These are phyloP conservation scores for Kurtzmaniella quercitrusa DNA, from an alignment of 1,139 yeast genomes.

Conservation along the genomic window DNA sequence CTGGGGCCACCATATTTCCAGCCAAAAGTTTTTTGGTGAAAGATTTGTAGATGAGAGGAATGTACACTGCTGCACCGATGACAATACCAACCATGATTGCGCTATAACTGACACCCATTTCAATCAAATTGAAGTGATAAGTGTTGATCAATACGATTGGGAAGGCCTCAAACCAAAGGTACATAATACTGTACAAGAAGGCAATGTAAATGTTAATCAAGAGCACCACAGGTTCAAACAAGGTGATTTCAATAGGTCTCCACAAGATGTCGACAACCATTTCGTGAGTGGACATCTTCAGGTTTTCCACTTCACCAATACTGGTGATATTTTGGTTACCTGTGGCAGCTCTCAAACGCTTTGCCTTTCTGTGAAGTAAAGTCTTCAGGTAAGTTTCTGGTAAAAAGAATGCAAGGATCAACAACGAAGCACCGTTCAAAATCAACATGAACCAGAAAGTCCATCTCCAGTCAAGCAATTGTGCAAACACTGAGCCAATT, in stretches of 20 bases:
- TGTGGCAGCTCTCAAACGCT: slow-evolving; percentile 30
- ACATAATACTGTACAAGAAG: slow-evolving; percentile 50
- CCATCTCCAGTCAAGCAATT: slow-evolving; percentile 34
- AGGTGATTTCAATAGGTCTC: slow-evolving; percentile 43
- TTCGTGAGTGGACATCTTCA: slow-evolving; percentile 15
- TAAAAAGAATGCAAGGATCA: slow-evolving; percentile 23
- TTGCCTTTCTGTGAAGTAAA: slow-evolving; percentile 32
- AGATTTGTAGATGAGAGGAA: slow-evolving; percentile 16
- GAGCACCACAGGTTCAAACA: slow-evolving; percentile 44
- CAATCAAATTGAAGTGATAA: slow-evolving; percentile 46
- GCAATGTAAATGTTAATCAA: slow-evolving; percentile 48
- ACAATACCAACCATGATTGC: slow-evolving; percentile 42
- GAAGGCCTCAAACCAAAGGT: slow-evolving; percentile 59
- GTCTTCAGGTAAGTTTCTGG: slow-evolving; percentile 36
- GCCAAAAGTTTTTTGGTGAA: slow-evolving; percentile 23
- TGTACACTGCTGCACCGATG: slow-evolving; percentile 22
- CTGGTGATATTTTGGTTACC: slow-evolving; percentile 29
- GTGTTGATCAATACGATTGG: slow-evolving; percentile 49
- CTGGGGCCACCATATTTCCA: slow-evolving; percentile 29
- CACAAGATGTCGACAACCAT: slow-evolving; percentile 40
- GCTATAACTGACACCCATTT: slow-evolving; percentile 45
- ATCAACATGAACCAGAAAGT: slow-evolving; percentile 37
- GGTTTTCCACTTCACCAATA: slow-evolving; percentile 25
- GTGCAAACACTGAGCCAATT: slow-evolving; percentile 28
- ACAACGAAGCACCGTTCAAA: slow-evolving; percentile 23